Conservation (phyloP, 2,329 filamentous ascomycete species). For the Monosporascus sp. region DNA sequence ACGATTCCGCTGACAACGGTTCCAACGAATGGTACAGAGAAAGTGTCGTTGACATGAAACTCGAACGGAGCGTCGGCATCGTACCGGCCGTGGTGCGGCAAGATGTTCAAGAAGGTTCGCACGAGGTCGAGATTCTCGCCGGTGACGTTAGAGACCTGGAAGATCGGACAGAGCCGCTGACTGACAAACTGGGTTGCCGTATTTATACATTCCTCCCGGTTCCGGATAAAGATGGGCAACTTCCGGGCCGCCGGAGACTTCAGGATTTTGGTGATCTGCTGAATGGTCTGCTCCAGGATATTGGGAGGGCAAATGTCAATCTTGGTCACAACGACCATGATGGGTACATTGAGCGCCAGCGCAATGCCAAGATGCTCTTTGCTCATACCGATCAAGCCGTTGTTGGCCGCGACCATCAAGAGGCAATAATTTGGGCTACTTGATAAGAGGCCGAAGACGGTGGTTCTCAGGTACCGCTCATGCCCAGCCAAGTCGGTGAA, state of each 20-base stretch:
- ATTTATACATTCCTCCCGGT: constrained; percentile 84
- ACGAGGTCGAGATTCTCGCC: constrained; percentile 87
- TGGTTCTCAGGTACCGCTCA: constrained; percentile 90
- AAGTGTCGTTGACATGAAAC: constrained; percentile 94
- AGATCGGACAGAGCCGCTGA: constrained; percentile 91
- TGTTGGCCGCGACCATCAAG: constrained; percentile 97
- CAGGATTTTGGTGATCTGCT: constrained; percentile 85
- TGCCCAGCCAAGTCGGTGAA: constrained; percentile 96
- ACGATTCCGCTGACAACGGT: constrained; percentile 95
- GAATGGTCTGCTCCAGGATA: constrained; percentile 88
- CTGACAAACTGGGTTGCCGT: constrained; percentile 95
- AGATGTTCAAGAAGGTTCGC: constrained; percentile 86
- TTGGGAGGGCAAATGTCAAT: constrained; percentile 97
- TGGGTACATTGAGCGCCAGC: constrained; percentile 87
- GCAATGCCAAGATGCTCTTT: constrained; percentile 97
- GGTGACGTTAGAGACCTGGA: constrained; percentile 97
- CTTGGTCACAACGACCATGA: constrained; percentile 97
- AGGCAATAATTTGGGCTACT: constrained; percentile 96
- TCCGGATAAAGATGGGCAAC: constrained; percentile 93
- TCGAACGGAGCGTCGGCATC: constrained; percentile 84
- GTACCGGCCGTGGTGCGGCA: constrained; percentile 92
- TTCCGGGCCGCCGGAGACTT: constrained; percentile 92
- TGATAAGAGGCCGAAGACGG: constrained; percentile 89
- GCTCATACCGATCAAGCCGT: constrained; percentile 95
- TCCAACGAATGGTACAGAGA: constrained; percentile 94